These are phyloP conservation scores for Oryza glaberrima DNA, from an alignment of 176 grass and related monocot genomes.

Conservation along the genomic window DNA sequence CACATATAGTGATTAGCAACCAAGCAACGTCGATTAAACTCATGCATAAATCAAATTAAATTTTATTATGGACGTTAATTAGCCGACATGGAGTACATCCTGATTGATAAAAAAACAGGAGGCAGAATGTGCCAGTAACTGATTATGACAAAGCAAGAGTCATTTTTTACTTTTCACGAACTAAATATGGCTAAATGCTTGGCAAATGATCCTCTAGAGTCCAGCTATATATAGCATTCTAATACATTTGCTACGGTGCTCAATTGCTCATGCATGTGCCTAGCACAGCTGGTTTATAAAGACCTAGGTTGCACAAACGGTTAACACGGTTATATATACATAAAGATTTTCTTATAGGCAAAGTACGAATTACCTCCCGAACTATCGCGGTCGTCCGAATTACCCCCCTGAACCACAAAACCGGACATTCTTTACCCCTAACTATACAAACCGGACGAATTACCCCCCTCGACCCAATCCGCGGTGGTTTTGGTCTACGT, in stretches of 20 bases:
- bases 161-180: not conserved
- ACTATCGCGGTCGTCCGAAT: too few species aligned
- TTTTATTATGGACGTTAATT: not conserved
- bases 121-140: not conserved
- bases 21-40: not conserved
- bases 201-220: not conserved
- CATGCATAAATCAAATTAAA: not conserved
- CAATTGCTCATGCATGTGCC: not conserved
- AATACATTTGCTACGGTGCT: not conserved
- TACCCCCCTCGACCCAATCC: too few species aligned
- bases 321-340: not conserved
- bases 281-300: not conserved
- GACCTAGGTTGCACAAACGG: not conserved
- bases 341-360: too few species aligned
- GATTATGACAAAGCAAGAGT: not conserved
- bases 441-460: too few species aligned
- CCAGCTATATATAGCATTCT: constrained; percentile 2
- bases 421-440: too few species aligned
- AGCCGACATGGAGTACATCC: not conserved
- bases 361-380: too few species aligned
- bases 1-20: not conserved
- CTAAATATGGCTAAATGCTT: not conserved
- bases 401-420: too few species aligned
- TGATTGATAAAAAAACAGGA: not conserved
- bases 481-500: too few species aligned